Percentiles rank a stretch among this genome's conserved stretches.
Conservation (phyloP, 768 basidiomycete species). For the Suillus sp. region DNA sequence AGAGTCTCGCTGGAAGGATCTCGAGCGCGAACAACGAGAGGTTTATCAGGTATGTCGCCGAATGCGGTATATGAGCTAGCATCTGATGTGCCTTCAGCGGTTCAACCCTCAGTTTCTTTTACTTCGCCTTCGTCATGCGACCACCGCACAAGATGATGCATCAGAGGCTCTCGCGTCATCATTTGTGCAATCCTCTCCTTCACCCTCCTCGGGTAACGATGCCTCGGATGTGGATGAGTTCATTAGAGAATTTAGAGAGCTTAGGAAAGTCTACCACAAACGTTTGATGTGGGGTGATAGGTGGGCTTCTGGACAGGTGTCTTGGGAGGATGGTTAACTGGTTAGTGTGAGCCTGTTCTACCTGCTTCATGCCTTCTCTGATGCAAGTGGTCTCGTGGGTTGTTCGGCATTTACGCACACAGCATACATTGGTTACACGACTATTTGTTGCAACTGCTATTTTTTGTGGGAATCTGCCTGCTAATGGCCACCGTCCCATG, state of each 20-base stretch:
- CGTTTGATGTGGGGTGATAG: slow-evolving; percentile 86
- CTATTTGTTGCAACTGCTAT: neutral
- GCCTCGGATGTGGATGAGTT: slow-evolving; percentile 77
- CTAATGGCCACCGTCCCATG: neutral
- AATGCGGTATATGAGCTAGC: slow-evolving; percentile 3
- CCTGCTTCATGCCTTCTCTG: neutral
- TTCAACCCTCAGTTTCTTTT: slow-evolving; percentile 87
- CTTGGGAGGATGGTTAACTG: slow-evolving; percentile 66
- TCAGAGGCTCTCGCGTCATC: slow-evolving; percentile 84
- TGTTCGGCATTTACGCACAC: neutral
- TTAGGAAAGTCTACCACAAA: slow-evolving; percentile 91
- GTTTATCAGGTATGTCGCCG: slow-evolving; percentile 72
- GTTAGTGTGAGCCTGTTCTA: neutral
- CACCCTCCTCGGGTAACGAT: slow-evolving; percentile 26
- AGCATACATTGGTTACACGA: neutral
- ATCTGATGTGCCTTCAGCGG: slow-evolving; percentile 50
- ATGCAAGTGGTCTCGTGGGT: neutral
- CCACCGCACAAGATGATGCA: slow-evolving; percentile 86
- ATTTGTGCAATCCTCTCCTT: slow-evolving; percentile 68
- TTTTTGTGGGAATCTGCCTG: neutral
- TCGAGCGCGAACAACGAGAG: slow-evolving; percentile 87
- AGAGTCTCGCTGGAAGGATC: slow-evolving; percentile 81
- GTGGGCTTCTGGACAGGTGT: slow-evolving; percentile 84
- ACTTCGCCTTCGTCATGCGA: slow-evolving; percentile 84
- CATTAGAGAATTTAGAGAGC: slow-evolving; percentile 83